phyloP scores from a whole-genome alignment of 139 green algal genomes.

The Pleodorina starrii region DNA sequence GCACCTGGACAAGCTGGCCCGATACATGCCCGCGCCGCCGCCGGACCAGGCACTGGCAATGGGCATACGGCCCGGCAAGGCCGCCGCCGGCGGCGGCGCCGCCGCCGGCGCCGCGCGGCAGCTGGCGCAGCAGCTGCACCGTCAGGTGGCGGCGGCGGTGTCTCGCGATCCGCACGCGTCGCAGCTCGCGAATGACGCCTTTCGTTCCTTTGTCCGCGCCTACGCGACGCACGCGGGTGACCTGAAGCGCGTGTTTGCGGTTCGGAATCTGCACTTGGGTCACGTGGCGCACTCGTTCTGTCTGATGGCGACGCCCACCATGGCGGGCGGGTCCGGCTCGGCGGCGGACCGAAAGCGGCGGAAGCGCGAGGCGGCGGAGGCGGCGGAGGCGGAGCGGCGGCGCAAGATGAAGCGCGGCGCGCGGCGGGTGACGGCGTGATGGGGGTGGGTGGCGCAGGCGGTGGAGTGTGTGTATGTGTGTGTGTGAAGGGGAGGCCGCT shows the following conservation, averaged over 20 bases:
- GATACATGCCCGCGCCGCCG: conserved; percentile 33
- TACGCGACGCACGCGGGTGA: conserved; percentile 86
- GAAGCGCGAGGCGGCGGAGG: conserved; percentile 52
- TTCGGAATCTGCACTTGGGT: conserved; percentile 92
- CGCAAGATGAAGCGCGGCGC: conserved; percentile 48
- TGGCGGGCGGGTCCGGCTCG: conserved; percentile 61
- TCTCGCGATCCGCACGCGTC: conserved; percentile 13
- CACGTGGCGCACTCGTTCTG: conserved; percentile 93
- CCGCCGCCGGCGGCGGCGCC: conserved; percentile 12
- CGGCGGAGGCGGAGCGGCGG: conserved; percentile 17
- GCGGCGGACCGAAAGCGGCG: conserved; percentile 70
- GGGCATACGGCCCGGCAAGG: neutral
- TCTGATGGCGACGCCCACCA: conserved; percentile 75
- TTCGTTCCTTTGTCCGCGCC: conserved; percentile 87
- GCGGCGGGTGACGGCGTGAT: neutral
- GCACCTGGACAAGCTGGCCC: conserved; percentile 12
- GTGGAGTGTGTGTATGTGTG: neutral
- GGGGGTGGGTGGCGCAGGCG: neutral
- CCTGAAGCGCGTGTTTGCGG: conserved; percentile 72
- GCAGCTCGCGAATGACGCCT: conserved; percentile 72
- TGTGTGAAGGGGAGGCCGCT: neutral
- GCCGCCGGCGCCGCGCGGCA: conserved; percentile 5
- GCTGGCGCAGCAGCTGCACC: conserved; percentile 30
- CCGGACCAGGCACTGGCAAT: neutral
- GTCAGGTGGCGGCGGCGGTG: conserved; percentile 9